A percentile compares a stretch with the other conserved stretches of the same genome.
These are phyloP conservation scores for Massarina eburnea DNA, from an alignment of 2,329 filamentous ascomycete genomes.

Conservation along the genomic window DNA sequence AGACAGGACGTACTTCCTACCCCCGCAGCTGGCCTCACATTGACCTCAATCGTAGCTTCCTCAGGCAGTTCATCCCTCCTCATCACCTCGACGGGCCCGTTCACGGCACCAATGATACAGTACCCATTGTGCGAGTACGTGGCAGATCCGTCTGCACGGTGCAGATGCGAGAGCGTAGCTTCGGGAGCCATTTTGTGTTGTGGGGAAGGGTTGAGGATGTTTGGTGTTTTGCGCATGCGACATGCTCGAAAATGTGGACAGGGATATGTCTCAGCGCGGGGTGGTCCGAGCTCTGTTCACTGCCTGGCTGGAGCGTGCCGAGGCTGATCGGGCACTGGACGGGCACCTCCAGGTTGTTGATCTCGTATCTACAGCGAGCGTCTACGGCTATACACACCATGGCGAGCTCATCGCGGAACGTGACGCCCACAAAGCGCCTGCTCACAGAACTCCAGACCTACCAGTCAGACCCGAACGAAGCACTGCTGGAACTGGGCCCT, in stretches of 20 bases:
- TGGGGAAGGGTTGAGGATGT: background rate
- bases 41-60: constrained; percentile 86
- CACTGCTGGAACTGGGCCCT: constrained; percentile 59
- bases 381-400: constrained; percentile 15
- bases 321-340: too few species aligned
- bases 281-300: constrained; percentile 11
- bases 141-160: constrained; percentile 77
- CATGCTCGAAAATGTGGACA: constrained; percentile 8
- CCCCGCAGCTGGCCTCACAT: constrained; percentile 81
- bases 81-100: constrained; percentile 88
- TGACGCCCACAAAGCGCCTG: constrained; percentile 58
- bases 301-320: constrained; percentile 3
- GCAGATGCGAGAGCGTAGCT: constrained; percentile 51
- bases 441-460: constrained; percentile 64
- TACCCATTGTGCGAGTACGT: constrained; percentile 76
- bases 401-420: constrained; percentile 35
- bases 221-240: background rate
- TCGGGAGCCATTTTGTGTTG: constrained; percentile 24
- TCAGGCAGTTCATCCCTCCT: constrained; percentile 89
- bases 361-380: background rate
- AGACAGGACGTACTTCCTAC: constrained; percentile 66
- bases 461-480: constrained; percentile 57
- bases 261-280: constrained; percentile 1
- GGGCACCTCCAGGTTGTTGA: background rate
- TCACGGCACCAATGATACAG: constrained; percentile 81